phyloP scores from a whole-genome alignment of 164 flowering plant species.

The Cinnamomum chago region DNA sequence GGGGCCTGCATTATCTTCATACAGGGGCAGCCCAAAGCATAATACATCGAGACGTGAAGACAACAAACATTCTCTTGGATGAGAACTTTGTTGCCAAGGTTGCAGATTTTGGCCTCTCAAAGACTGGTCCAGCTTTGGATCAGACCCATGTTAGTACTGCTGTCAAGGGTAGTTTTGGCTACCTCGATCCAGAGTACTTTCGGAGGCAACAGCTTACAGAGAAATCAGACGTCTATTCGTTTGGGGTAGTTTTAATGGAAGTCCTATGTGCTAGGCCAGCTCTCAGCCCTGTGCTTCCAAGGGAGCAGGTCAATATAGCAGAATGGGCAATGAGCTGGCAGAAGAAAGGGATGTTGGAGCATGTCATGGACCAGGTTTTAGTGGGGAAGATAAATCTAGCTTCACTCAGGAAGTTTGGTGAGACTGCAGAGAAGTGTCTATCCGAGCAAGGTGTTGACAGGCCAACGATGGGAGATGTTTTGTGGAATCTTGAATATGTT shows the following conservation, averaged over 20 bases:
- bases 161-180: conserved; percentile 94
- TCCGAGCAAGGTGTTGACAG: conserved; percentile 88
- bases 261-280: conserved; percentile 89
- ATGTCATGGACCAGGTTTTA: conserved; percentile 70
- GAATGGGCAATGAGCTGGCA: conserved; percentile 98
- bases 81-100: conserved; percentile 85
- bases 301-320: conserved; percentile 94
- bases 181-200: conserved; percentile 93
- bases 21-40: conserved; percentile 87
- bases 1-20: conserved; percentile 94
- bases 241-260: conserved; percentile 92
- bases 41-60: conserved; percentile 89
- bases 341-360: conserved; percentile 84
- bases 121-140: conserved; percentile 80
- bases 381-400: conserved; percentile 70
- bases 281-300: conserved; percentile 80
- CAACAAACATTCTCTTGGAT: conserved; percentile 85
- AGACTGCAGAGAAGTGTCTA: conserved; percentile 92
- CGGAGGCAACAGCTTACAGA: conserved; percentile 89
- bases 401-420: conserved; percentile 85
- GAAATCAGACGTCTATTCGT: conserved; percentile 95
- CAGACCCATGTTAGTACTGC: conserved; percentile 96
- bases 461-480: conserved; percentile 92
- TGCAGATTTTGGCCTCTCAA: conserved; percentile 92
- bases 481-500: conserved; percentile 93